Conservation (phyloP, 352 stramenopile species). For the Phytophthora hibernalis region DNA sequence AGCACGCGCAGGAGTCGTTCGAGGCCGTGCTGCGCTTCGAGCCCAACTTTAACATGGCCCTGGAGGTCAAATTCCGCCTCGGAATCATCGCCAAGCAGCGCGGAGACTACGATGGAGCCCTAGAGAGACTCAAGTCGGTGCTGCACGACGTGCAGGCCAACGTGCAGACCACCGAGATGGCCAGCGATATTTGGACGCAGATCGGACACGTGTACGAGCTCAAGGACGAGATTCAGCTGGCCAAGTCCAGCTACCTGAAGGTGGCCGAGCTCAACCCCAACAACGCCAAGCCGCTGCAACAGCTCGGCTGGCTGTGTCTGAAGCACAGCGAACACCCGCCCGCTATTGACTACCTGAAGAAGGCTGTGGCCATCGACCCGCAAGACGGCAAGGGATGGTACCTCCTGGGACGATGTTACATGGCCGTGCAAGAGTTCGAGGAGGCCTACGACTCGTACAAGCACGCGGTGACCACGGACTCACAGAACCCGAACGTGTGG, state of each 20-base stretch:
- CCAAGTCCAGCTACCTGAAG: constrained; percentile 88
- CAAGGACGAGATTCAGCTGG: constrained; percentile 87
- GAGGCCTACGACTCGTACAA: constrained; percentile 93
- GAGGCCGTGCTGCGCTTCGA: constrained; percentile 87
- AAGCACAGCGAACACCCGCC: constrained; percentile 87
- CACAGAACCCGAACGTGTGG: constrained; percentile 92
- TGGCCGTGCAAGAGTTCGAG: constrained; percentile 92
- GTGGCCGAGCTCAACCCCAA: constrained; percentile 85
- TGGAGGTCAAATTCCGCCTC: constrained; percentile 88
- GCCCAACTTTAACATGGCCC: constrained; percentile 88
- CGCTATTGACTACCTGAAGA: constrained; percentile 88
- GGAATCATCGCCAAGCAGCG: constrained; percentile 89
- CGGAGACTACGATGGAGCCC: constrained; percentile 77
- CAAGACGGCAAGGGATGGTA: constrained; percentile 92
- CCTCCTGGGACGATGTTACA: constrained; percentile 90
- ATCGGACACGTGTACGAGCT: constrained; percentile 90
- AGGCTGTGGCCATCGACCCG: constrained; percentile 78
- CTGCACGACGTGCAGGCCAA: constrained; percentile 83
- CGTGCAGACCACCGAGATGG: constrained; percentile 86
- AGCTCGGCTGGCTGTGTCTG: constrained; percentile 85
- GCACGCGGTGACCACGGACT: constrained; percentile 87
- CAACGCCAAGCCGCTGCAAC: constrained; percentile 85
- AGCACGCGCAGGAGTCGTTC: constrained; percentile 88
- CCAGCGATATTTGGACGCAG: constrained; percentile 88
- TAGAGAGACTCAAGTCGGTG: constrained; percentile 87